Conservation (phyloP, 768 basidiomycete species). For the Pulveroboletus frians region DNA sequence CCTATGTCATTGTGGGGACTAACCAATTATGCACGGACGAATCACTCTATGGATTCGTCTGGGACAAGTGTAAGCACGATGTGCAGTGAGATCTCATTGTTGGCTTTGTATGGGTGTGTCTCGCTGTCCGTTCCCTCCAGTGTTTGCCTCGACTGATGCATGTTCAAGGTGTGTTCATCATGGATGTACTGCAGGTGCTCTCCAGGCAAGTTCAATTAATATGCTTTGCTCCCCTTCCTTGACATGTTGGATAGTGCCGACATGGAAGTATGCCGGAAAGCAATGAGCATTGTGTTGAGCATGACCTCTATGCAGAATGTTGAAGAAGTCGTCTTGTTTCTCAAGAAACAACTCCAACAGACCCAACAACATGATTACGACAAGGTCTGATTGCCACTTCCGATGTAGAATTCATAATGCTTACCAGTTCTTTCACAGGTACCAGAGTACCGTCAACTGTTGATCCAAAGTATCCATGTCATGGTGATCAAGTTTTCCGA, state of each 20-base stretch:
- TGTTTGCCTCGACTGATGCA: background rate
- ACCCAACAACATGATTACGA: conserved; percentile 91
- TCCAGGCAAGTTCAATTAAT: conserved; percentile 48
- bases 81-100: conserved; percentile 62
- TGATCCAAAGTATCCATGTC: conserved; percentile 96
- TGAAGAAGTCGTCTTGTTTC: conserved; percentile 91
- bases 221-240: background rate
- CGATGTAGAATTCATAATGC: background rate
- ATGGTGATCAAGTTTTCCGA: conserved; percentile 96
- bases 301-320: conserved; percentile 94
- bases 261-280: conserved; percentile 94
- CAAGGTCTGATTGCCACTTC: conserved; percentile 49
- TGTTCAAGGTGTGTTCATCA: conserved; percentile 64
- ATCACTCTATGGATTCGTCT: conserved; percentile 63
- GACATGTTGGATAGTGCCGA: conserved; percentile 56
- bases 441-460: conserved; percentile 89
- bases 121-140: background rate
- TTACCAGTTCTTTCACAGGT: conserved; percentile 44
- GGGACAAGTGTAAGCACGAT: conserved; percentile 84
- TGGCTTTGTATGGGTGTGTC: conserved; percentile 63
- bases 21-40: conserved; percentile 78
- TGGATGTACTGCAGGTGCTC: conserved; percentile 92
- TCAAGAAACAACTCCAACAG: conserved; percentile 95
- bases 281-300: conserved; percentile 80
- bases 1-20: conserved; percentile 79